These are phyloP conservation scores for Polyplosphaeria fusca DNA, from an alignment of 495 filamentous ascomycete species.

Conservation along the genomic window DNA sequence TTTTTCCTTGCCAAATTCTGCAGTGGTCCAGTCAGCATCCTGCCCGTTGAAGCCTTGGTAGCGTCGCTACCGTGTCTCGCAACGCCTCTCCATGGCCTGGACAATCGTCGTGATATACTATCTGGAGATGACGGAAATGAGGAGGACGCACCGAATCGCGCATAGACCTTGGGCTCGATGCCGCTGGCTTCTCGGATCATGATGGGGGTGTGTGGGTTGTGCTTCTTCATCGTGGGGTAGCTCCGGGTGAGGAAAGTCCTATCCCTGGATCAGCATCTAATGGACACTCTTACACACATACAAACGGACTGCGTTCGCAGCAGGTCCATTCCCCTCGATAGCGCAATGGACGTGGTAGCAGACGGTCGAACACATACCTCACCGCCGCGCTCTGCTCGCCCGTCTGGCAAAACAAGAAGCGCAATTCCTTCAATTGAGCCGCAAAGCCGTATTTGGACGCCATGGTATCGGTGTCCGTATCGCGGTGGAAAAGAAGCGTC, in stretches of 20 bases:
- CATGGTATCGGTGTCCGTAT: conserved; percentile 55
- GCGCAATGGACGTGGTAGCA: too few relatives aligned
- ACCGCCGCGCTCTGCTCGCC: conserved; percentile 81
- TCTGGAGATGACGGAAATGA: not conserved
- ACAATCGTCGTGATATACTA: not conserved
- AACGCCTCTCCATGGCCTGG: not conserved
- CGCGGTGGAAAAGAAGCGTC: not conserved
- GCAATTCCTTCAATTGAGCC: conserved; percentile 85
- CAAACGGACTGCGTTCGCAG: too few relatives aligned
- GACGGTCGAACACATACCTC: conserved; percentile 65
- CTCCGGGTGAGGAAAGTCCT: conserved; percentile 88
- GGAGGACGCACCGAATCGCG: conserved; percentile 76
- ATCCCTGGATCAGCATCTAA: not conserved
- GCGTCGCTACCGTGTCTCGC: not conserved
- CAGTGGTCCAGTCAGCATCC: too few relatives aligned
- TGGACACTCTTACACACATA: too few relatives aligned
- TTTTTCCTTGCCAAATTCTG: conserved; percentile 87
- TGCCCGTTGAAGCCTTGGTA: not conserved
- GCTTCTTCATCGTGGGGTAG: conserved; percentile 99
- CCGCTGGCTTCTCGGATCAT: conserved; percentile 86
- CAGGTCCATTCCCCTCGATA: too few relatives aligned
- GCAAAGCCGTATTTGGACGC: conserved; percentile 89
- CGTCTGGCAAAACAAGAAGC: conserved; percentile 94
- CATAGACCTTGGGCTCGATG: conserved; percentile 79
- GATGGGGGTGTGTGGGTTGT: conserved; percentile 93